Base-by-base conservation (phyloP, 2,329 filamentous ascomycete genomes). In the Fusarium vanettenii region DNA sequence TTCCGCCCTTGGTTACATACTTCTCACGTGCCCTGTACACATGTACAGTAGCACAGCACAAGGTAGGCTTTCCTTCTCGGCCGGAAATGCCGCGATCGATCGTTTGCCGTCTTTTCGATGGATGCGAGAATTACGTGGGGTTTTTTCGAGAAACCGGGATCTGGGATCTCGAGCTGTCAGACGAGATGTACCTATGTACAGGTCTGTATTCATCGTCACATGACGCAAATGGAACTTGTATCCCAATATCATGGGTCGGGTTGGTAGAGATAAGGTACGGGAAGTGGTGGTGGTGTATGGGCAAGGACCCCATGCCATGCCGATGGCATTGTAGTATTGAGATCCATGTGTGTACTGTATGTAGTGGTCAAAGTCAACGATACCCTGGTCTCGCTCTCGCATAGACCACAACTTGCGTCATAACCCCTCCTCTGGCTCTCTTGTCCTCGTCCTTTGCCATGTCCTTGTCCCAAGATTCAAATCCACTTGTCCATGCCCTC, bases 371-470 rank as follows among this genome's bases (percentile, higher is more conserved):
- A n/a, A 29, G 48, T 52, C 48, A 52, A 29, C 48, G 48, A 52
- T 50, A 50, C 48, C 48, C 48, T 16, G 31, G 52, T 37, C 39
- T 31, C 29, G 29, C 9, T 31, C 29, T 29, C 27, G 57, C 35
- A 61, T 48, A 43, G 45, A 31, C 60, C 60, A 61, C 29, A 20
- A 50, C 33, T 48, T 61, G 41, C 60, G 60, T 61, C 60, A 61
- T 61, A 61, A 61, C 41, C 33, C 27, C 59, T 37, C 59, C 59
- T 60, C 48, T 31, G 18, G 10, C 48, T 52, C 29, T 25, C 25
- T 52, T 16, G 16, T 50, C 45, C 45, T 50, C 22, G 20, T 45
- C 43, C 4, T 10, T 48, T 20, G 14, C 20, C 41, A 22, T 22
- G 48, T 29, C 45, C 45, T 50, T 20, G 48, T 52, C 45, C 25